These are phyloP conservation scores for Nitzschia putrida DNA, from an alignment of 108 stramenopile genomes.

Conservation along the genomic window DNA sequence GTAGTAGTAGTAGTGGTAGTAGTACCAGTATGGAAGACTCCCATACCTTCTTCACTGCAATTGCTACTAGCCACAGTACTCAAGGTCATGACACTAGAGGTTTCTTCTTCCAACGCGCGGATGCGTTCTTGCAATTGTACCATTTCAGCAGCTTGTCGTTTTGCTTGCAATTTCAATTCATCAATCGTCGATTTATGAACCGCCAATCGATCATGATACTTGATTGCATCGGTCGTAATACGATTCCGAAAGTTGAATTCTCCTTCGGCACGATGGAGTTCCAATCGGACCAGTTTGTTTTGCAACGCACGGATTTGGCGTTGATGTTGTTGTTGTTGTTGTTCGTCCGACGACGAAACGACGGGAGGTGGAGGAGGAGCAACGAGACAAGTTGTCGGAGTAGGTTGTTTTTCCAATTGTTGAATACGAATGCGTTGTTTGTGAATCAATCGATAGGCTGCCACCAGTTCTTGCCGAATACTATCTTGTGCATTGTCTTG, in stretches of 20 bases:
- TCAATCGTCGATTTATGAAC: not conserved
- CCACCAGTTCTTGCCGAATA: constrained; percentile 6
- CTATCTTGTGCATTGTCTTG: not conserved
- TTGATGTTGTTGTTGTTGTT: no score
- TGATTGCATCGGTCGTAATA: constrained; percentile 7
- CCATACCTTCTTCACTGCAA: no score
- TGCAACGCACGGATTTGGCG: constrained; percentile 4
- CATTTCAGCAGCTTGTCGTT: not conserved
- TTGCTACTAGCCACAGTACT: not conserved
- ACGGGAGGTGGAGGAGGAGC: not conserved
- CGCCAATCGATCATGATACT: not conserved
- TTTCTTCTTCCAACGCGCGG: not conserved
- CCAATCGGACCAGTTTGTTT: not conserved
- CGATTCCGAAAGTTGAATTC: constrained; percentile 5
- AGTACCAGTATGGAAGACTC: no score
- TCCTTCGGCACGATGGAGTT: constrained; percentile 1
- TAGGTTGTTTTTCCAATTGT: not conserved
- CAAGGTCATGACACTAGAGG: not conserved
- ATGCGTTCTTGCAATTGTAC: not conserved
- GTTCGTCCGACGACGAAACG: not conserved
- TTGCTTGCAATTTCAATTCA: not conserved
- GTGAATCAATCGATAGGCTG: constrained; percentile 18
- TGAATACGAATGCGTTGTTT: constrained; percentile 7
- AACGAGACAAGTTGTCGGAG: not conserved
- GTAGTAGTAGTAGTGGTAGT: no score